Evolutionary conservation across 2,329 filamentous ascomycete genomes (phyloP).

Genomic region (Epichloe sibirici): DNA sequence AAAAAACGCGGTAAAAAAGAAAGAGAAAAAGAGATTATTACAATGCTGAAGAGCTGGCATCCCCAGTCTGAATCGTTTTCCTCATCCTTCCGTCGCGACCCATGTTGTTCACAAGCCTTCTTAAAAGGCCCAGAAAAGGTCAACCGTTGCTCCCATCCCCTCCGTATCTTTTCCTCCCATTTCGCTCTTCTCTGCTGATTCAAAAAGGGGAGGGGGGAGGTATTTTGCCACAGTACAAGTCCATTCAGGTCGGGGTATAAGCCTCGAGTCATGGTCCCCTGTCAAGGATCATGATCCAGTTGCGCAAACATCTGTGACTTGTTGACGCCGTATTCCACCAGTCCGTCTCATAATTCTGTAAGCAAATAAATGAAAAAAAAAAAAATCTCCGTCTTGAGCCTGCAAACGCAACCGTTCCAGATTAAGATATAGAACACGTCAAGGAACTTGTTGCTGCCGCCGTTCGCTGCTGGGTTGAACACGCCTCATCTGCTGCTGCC

Average conservation of each 20-base stretch:
- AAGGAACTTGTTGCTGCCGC: not conserved
- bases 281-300: constrained; percentile 1
- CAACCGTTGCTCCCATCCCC: not conserved
- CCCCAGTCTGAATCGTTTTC: constrained; percentile 14
- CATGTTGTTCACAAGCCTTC: not conserved
- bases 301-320: not conserved
- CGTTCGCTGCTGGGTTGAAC: not conserved
- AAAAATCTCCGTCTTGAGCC: not conserved
- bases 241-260: not conserved
- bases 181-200: constrained; percentile 1
- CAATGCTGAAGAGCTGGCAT: constrained; percentile 31
- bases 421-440: constrained; percentile 4
- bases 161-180: not conserved
- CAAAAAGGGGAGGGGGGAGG: not conserved
- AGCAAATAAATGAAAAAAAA: not conserved
- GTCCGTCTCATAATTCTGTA: not conserved
- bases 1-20: constrained; percentile 20
- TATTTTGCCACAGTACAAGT: not conserved
- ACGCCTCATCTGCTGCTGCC: not conserved
- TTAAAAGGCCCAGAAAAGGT: not conserved
- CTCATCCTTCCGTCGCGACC: constrained; percentile 8
- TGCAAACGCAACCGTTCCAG: not conserved
- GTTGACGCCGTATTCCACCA: constrained; percentile 1
- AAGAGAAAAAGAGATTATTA: constrained; percentile 35
- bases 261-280: not conserved